Evolutionary conservation across 495 filamentous ascomycete genomes (phyloP).

Genomic region (Tuber melanosporum): DNA sequence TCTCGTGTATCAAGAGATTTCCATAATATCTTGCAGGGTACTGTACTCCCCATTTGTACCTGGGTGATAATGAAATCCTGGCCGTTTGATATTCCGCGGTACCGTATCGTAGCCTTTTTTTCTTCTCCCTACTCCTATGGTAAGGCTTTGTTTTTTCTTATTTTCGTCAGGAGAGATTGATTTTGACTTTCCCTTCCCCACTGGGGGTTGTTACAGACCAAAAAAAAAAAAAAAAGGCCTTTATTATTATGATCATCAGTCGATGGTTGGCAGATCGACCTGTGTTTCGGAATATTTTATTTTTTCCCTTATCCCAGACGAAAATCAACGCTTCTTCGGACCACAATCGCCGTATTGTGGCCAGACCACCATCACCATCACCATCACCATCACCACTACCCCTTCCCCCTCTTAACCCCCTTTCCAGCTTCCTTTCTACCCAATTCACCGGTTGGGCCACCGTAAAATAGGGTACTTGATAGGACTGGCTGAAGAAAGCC

Average conservation of each 20-base stretch:
- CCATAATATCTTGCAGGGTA: not conserved
- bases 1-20: not conserved
- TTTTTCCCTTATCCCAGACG: not conserved
- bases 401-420: not conserved
- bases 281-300: not conserved
- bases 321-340: not conserved
- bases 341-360: not conserved
- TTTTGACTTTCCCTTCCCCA: not conserved
- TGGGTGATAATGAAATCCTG: not conserved
- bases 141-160: not conserved
- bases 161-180: not conserved
- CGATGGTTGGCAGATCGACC: not conserved
- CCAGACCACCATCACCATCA: too few species aligned
- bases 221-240: not conserved
- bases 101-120: not conserved
- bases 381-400: too few species aligned
- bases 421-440: not conserved
- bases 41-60: not conserved
- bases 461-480: not conserved
- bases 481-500: not conserved
- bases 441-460: not conserved
- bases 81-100: not conserved
- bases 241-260: not conserved
- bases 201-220: not conserved
- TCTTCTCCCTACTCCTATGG: not conserved